Percentiles rank a stretch among this genome's conserved stretches.
These are phyloP conservation scores for Polytrichum commune DNA, from an alignment of 225 moss, liverwort and hornwort species.

Conservation along the genomic window DNA sequence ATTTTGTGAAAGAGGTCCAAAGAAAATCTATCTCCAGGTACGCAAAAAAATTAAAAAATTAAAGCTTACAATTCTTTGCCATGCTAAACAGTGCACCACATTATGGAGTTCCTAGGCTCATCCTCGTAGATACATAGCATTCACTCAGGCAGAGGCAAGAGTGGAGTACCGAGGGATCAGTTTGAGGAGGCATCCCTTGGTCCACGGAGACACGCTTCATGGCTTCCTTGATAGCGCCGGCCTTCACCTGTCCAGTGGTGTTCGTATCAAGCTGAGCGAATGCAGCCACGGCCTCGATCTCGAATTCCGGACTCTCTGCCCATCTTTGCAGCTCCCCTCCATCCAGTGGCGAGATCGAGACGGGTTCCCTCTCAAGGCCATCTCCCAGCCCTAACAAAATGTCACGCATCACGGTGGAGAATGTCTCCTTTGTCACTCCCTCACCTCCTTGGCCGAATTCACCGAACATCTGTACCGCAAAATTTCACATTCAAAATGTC, in stretches of 20 bases:
- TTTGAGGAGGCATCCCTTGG: slow-evolving; percentile 81
- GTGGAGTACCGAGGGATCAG: slow-evolving; percentile 49
- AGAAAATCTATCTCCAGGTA: no score
- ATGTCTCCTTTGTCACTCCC: slow-evolving; percentile 51
- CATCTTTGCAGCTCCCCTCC: slow-evolving; percentile 44
- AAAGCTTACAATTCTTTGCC: no score
- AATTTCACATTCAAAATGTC: no score
- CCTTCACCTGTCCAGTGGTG: slow-evolving; percentile 35
- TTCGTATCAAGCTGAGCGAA: slow-evolving; percentile 44
- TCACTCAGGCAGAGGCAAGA: background rate
- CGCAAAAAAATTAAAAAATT: no score
- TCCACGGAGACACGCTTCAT: slow-evolving; percentile 38
- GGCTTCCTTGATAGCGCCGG: slow-evolving; percentile 34
- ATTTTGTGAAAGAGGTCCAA: no score
- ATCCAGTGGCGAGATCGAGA: slow-evolving; percentile 42
- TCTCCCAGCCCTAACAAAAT: slow-evolving; percentile 77
- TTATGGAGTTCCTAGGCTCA: no score
- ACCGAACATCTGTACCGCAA: slow-evolving; percentile 55
- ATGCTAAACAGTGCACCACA: no score
- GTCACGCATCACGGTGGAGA: slow-evolving; percentile 60
- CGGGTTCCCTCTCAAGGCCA: slow-evolving; percentile 83
- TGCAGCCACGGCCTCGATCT: slow-evolving; percentile 47
- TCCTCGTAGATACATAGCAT: no score
- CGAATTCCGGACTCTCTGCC: slow-evolving; percentile 32
- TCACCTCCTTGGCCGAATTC: slow-evolving; percentile 54